Evolutionary conservation across 305 asterid genomes (phyloP).

Genomic region (Rubia peregrina): DNA sequence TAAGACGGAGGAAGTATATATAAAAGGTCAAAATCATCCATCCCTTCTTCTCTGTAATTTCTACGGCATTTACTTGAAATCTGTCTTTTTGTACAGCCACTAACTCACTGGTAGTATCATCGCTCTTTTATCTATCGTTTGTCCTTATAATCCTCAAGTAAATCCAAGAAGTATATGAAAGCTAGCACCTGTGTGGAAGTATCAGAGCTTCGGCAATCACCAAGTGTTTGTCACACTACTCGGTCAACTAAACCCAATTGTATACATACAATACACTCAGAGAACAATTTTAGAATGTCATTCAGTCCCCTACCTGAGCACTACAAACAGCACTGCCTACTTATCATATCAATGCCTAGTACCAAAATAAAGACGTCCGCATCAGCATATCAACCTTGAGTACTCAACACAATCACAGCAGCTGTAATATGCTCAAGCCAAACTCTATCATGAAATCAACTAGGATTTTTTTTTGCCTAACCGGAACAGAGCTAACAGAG

Average conservation of each 20-base stretch:
- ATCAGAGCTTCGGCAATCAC: neutral
- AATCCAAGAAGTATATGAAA: neutral
- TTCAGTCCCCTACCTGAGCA: neutral
- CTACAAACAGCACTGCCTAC: neutral
- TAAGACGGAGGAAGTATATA: too few species aligned
- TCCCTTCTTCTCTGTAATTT: neutral
- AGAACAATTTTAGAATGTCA: neutral
- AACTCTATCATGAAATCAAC: too few species aligned
- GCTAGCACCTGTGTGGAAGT: neutral
- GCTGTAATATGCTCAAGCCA: neutral
- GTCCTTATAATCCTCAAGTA: neutral
- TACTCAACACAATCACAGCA: neutral
- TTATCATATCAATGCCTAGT: neutral
- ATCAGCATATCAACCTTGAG: neutral
- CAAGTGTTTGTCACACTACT: neutral
- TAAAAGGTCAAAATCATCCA: neutral
- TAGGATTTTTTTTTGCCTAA: neutral
- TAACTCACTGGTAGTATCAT: neutral
- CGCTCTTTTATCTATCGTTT: neutral
- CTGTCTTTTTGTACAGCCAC: neutral
- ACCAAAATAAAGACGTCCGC: neutral
- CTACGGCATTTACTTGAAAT: neutral
- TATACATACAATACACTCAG: neutral
- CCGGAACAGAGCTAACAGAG: too few species aligned
- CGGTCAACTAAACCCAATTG: neutral